Base-by-base conservation (phyloP, 345 rosid species). In the Bretschneidera sinensis region DNA sequence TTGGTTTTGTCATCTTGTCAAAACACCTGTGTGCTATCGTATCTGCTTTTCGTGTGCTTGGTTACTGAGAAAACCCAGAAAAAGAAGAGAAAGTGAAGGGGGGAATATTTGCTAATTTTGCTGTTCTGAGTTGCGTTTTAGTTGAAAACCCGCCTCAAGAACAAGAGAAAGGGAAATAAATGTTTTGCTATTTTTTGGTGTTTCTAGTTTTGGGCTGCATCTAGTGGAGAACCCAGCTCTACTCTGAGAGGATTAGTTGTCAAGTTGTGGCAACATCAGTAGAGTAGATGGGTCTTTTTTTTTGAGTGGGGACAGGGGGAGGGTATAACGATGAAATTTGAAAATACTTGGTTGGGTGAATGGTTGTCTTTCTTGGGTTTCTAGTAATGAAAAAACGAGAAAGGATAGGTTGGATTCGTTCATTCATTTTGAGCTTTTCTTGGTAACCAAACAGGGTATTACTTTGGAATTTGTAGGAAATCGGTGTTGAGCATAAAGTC, bases 401-500 rank as follows among this genome's bases (percentile, higher is more conserved):
- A 49, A 28, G 9, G 45, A 10, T 1, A 7, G n/a, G n/a, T n/a
- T n/a, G n/a, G n/a, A n/a, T n/a, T n/a, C n/a, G n/a, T n/a, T n/a
- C n/a, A n/a, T n/a, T n/a, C 23, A 11, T 66, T 24, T 49, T 16
- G 23, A 18, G 25, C 10, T 39, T 39, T 39, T 1, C 45, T 39
- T 39, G 16, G 45, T 39, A 39, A 11, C 16, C 45, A n/a, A n/a
- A 39, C 16, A 39, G 2, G 45, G 15, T 39, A 45, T 61, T 51
- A 17, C 35, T 45, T 10, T 57, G 43, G 43, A 69, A 35, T 6
- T 17, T 25, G 51, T 48, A 75, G 85, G 71, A 72, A 72, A 43
- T 55, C 71, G 63, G 78, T 69, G 43, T 48, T 73, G 69, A 74
- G 64, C 66, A 51, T 54, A 47, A 71, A 33, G 49, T 64, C 83